These are phyloP conservation scores for Curvularia eragrostidis DNA, from an alignment of 2,329 filamentous ascomycete genomes.

Conservation along the genomic window DNA sequence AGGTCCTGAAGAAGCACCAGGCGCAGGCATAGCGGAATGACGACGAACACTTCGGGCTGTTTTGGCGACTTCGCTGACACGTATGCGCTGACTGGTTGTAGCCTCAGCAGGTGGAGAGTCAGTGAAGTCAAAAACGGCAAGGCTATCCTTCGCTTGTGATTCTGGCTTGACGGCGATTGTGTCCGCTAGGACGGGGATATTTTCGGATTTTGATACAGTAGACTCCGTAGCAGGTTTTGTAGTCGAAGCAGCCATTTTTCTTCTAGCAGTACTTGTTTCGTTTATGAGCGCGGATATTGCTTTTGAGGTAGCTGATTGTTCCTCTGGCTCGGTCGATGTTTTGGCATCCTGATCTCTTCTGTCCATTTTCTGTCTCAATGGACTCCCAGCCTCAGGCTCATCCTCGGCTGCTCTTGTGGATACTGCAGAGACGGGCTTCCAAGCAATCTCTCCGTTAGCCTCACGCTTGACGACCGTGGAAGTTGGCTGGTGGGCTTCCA, in stretches of 20 bases:
- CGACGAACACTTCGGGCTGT: constrained; percentile 37
- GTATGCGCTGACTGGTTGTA: constrained; percentile 24
- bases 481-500: constrained; percentile 32
- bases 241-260: constrained; percentile 22
- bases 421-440: constrained; percentile 38
- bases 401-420: constrained; percentile 30
- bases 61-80: constrained; percentile 40
- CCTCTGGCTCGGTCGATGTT: constrained; percentile 25
- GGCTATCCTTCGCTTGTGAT: constrained; percentile 30
- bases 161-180: constrained; percentile 21
- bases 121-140: constrained; percentile 50
- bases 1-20: constrained; percentile 13
- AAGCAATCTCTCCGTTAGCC: constrained; percentile 29
- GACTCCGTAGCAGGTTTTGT: constrained; percentile 13
- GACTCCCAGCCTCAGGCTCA: constrained; percentile 43
- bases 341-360: constrained; percentile 32
- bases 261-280: constrained; percentile 36
- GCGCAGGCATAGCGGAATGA: constrained; percentile 42
- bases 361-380: constrained; percentile 46
- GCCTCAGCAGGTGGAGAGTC: constrained; percentile 41
- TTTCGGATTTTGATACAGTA: constrained; percentile 6
- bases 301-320: constrained; percentile 39
- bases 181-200: constrained; percentile 5
- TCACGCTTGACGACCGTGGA: constrained; percentile 42
- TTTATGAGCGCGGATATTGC: constrained; percentile 46